A percentile compares a stretch with the other conserved stretches of the same genome.
Conservation (phyloP, 208 protist species). For the Leishmania gerbilli region DNA sequence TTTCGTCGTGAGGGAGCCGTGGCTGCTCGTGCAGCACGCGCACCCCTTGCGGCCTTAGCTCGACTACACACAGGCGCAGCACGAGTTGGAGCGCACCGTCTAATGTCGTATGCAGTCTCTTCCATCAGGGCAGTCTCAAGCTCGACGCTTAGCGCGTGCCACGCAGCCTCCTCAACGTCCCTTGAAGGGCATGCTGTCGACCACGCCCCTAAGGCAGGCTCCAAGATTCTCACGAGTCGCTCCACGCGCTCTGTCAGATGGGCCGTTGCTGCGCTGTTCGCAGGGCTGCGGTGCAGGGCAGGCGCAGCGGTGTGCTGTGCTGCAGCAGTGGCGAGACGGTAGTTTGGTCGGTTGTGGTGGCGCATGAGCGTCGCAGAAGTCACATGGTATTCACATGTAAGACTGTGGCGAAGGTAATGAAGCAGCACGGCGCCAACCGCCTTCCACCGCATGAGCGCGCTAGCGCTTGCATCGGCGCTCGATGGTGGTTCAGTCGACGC, state of each 20-base stretch:
- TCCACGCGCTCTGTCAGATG: constrained; percentile 6
- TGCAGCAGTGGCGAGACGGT: not conserved
- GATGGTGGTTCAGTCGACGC: not conserved
- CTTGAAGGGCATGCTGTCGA: not conserved
- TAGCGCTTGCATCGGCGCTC: not conserved
- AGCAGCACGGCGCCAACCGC: constrained; percentile 59
- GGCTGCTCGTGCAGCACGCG: not conserved
- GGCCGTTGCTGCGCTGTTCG: not conserved
- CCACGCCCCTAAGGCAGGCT: constrained; percentile 3
- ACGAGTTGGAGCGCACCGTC: not conserved
- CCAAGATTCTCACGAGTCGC: constrained; percentile 2
- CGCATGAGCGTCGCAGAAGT: constrained; percentile 34
- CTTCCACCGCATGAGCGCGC: constrained; percentile 37
- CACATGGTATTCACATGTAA: constrained; percentile 52
- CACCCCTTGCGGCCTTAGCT: not conserved
- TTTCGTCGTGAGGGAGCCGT: constrained; percentile 3
- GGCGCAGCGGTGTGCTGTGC: not conserved
- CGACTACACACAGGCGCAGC: too few relatives aligned
- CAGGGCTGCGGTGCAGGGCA: not conserved
- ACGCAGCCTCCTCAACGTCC: not conserved
- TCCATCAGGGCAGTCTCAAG: constrained; percentile 20
- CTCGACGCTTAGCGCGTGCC: constrained; percentile 7
- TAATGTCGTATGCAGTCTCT: constrained; percentile 9
- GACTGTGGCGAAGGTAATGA: constrained; percentile 34
- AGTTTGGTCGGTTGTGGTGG: constrained; percentile 5